Conservation (phyloP, 495 filamentous ascomycete genomes). For the Neurospora sp. region DNA sequence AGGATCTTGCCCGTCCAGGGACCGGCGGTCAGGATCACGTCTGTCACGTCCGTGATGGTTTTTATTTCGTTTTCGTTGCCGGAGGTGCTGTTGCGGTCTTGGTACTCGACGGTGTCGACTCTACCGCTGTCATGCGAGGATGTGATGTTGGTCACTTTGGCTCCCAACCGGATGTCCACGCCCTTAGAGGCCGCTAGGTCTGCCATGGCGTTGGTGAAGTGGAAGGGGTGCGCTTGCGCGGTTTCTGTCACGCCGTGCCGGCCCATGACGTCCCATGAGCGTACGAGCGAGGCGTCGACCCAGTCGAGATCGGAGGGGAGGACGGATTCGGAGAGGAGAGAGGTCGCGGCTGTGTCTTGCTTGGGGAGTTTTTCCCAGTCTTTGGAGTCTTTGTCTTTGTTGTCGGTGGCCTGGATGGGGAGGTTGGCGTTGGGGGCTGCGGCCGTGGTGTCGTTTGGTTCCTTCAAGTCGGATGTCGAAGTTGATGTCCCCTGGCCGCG, state of each 20-base stretch:
- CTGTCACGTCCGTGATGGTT: conserved; percentile 61
- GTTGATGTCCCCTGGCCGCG: conserved; percentile 12
- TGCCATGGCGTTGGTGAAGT: conserved; percentile 84
- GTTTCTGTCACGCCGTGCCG: conserved; percentile 53
- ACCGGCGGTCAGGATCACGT: conserved; percentile 74
- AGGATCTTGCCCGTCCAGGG: conserved; percentile 77
- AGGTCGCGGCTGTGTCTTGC: conserved; percentile 50
- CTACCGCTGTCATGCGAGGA: conserved; percentile 17
- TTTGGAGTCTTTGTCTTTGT: conserved; percentile 13
- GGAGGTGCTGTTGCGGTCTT: conserved; percentile 44
- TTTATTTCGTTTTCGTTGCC: conserved; percentile 17
- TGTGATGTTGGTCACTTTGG: conserved; percentile 42
- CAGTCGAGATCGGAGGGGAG: conserved; percentile 80
- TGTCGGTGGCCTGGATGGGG: conserved; percentile 16
- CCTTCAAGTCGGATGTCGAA: neutral
- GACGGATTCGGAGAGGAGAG: conserved; percentile 47
- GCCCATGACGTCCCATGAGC: conserved; percentile 76
- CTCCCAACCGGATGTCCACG: conserved; percentile 57
- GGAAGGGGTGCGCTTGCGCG: conserved; percentile 88
- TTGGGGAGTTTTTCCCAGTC: conserved; percentile 61
- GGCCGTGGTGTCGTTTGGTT: conserved; percentile 1
- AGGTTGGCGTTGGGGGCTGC: conserved; percentile 17
- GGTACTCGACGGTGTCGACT: conserved; percentile 66
- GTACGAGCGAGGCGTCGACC: conserved; percentile 58
- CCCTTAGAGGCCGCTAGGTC: conserved; percentile 67